Base-by-base conservation (phyloP, 1,284 basidiomycete genomes). In the Sporisorium graminicola region DNA sequence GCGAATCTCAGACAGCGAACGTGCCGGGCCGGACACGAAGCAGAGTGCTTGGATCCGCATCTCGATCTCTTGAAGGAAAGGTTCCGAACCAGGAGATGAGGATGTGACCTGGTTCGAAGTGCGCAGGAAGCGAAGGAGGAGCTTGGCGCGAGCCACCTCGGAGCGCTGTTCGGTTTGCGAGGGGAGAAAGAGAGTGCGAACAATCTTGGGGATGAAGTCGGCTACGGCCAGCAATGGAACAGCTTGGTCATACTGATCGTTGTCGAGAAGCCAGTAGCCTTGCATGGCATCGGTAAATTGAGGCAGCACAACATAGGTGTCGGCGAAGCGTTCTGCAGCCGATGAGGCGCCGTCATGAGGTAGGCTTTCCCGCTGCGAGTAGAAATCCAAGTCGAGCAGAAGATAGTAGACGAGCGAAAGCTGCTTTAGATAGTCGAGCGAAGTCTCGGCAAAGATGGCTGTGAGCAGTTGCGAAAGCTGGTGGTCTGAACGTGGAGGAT, bases 261-360 rank as follows among this genome's bases (percentile, higher is more conserved):
- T 71, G 67, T 79, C 77, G n/a, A 79, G 67, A 20, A 65, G 59
- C 77, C 77, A 79, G 53, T 79, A 79, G 6, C 75, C 77, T 14
- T 67, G 61, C 77, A 79, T 77, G n/a, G 60, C 65, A 27, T 77
- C 65, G 20, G 64, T 61, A 52, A 74, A 77, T 4, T 74, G 71
- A 24, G 74, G 71, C 26, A 74, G 72, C 16, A 79, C 60, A 0
- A 71, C 69, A 20, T 65, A 72, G n/a, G 59, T 66, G 54, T 65
- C 60, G 24, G 77, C 74, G 27, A 79, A 79, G n/a, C 54, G 47
- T 5, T 74, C 58, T 40, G 74, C 66, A 22, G 50, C 54, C 4
- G 52, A 67, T 10, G 51, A 18, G 0, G 5, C 26, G 29, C 27
- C 46, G 29, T 33, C 44, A 4, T 18, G 49, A 5, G 52, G 47